Evolutionary conservation across 345 rosid species (phyloP).

Genomic region (Aegle marmelos): DNA sequence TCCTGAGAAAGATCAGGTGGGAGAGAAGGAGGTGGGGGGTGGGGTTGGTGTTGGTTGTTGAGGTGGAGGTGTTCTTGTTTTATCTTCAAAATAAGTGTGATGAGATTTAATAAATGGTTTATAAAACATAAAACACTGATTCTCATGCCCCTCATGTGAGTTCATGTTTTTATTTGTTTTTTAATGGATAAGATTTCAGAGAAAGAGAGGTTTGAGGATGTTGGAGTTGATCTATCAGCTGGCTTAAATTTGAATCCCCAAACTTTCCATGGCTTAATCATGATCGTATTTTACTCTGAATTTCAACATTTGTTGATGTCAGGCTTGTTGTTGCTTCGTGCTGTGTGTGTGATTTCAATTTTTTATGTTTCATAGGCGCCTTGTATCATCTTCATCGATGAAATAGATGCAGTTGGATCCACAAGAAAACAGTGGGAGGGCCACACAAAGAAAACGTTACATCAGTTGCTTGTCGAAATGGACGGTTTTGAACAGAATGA

Average conservation of each 20-base stretch:
- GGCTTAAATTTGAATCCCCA: not conserved
- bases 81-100: not conserved
- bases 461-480: constrained; percentile 98
- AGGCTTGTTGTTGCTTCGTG: not conserved
- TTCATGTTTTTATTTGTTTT: not conserved
- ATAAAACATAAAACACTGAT: not conserved
- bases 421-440: constrained; percentile 99
- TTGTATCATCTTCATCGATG: constrained; percentile 96
- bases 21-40: no score
- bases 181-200: not conserved
- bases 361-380: constrained; percentile 64
- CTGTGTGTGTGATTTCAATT: not conserved
- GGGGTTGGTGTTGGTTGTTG: no score
- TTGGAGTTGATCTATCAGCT: not conserved
- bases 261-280: not conserved
- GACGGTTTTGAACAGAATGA: constrained; percentile 99
- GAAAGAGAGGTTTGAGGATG: not conserved
- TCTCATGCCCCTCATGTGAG: not conserved
- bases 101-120: not conserved
- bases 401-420: constrained; percentile 97
- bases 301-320: not conserved
- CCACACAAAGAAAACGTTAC: constrained; percentile 97
- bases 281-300: not conserved
- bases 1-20: not conserved
- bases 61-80: not conserved